Evolutionary conservation across 495 filamentous ascomycete species (phyloP).

Genomic region (Viridothelium virens): DNA sequence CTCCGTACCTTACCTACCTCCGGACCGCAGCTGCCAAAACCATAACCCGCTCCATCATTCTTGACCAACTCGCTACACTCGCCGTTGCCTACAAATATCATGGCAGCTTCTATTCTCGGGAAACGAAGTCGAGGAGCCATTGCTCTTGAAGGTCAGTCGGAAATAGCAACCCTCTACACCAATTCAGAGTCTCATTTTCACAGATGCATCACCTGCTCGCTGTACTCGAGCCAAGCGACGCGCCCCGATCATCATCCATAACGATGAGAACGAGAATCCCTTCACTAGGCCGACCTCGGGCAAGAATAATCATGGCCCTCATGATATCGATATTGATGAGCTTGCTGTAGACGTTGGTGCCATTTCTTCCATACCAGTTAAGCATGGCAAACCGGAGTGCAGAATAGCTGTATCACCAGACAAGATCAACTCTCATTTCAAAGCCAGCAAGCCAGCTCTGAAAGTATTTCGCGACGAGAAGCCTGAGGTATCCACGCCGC

Average conservation of each 20-base stretch:
- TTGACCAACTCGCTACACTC: neutral
- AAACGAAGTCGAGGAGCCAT: conserved; percentile 21
- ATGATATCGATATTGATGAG: conserved; percentile 35
- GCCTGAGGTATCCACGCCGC: conserved; percentile 39
- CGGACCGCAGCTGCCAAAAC: neutral
- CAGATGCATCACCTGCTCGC: conserved; percentile 18
- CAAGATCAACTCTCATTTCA: conserved; percentile 31
- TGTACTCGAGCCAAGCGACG: conserved; percentile 56
- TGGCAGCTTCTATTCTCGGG: conserved; percentile 22
- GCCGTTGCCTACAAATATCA: conserved; percentile 8
- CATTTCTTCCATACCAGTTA: conserved; percentile 24
- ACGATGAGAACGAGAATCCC: conserved; percentile 50
- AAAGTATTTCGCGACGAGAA: conserved; percentile 23
- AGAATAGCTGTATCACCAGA: conserved; percentile 28
- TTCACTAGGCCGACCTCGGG: conserved; percentile 30
- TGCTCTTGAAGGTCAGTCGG: conserved; percentile 16
- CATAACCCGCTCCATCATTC: neutral
- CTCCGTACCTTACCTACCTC: neutral
- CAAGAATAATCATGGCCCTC: conserved; percentile 16
- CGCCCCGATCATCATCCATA: conserved; percentile 39
- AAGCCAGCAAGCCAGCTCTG: conserved; percentile 22
- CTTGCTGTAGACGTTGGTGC: conserved; percentile 7
- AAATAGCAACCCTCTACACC: conserved; percentile 6
- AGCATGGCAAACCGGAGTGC: conserved; percentile 29
- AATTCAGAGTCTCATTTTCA: neutral